A percentile compares a stretch with the other conserved stretches of the same genome.
These are phyloP conservation scores for Paecilomyces formosus DNA, from an alignment of 2,329 filamentous ascomycete genomes.

Conservation along the genomic window DNA sequence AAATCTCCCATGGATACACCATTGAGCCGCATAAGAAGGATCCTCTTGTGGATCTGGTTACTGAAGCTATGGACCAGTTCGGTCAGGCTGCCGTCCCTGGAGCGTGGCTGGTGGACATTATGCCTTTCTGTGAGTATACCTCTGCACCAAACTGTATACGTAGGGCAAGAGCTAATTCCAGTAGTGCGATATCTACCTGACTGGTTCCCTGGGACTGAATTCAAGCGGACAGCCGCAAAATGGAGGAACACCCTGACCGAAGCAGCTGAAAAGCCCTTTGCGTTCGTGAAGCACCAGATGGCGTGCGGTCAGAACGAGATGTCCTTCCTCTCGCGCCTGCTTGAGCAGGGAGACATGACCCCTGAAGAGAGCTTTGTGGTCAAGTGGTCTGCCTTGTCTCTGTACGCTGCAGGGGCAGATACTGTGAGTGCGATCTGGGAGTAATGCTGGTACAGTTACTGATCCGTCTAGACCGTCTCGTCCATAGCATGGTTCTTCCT, in stretches of 20 bases:
- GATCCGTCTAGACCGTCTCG: slow-evolving; percentile 33
- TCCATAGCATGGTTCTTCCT: slow-evolving; percentile 40
- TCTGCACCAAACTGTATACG: too few species aligned
- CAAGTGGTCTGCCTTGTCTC: slow-evolving; percentile 36
- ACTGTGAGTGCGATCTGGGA: slow-evolving; percentile 19
- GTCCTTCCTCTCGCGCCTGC: slow-evolving; percentile 32
- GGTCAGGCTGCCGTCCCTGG: slow-evolving; percentile 34
- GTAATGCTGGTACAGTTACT: background rate
- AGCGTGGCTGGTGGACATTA: slow-evolving; percentile 39
- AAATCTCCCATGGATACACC: slow-evolving; percentile 42
- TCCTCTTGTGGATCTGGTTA: slow-evolving; percentile 37
- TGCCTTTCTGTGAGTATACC: slow-evolving; percentile 32
- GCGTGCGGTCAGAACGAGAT: slow-evolving; percentile 17
- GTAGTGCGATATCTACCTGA: slow-evolving; percentile 34
- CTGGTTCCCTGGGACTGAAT: slow-evolving; percentile 40
- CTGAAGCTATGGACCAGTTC: slow-evolving; percentile 34
- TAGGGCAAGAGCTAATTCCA: background rate
- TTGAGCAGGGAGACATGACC: slow-evolving; percentile 24
- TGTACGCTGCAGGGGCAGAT: slow-evolving; percentile 38
- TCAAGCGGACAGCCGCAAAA: slow-evolving; percentile 34
- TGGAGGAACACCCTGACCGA: slow-evolving; percentile 26
- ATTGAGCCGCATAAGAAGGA: slow-evolving; percentile 32
- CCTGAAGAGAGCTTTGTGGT: slow-evolving; percentile 23
- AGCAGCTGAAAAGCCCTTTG: slow-evolving; percentile 34
- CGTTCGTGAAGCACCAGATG: slow-evolving; percentile 36